Percentiles rank a stretch among this genome's conserved stretches.
Conservation (phyloP, 2,329 filamentous ascomycete species). For the Xylariales sp. region DNA sequence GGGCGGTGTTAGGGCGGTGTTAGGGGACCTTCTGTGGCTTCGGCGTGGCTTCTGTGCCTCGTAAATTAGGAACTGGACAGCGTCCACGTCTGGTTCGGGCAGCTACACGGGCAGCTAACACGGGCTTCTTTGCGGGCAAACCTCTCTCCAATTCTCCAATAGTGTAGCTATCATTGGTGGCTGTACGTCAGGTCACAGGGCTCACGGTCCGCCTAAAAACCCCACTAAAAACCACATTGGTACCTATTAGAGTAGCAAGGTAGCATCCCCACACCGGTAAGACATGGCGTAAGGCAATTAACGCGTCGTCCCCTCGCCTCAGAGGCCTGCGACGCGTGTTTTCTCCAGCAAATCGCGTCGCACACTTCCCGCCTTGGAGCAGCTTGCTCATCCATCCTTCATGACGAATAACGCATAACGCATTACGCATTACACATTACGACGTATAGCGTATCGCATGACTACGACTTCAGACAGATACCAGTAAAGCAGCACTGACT, state of each 20-base stretch:
- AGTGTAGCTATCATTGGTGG: conserved; percentile 18
- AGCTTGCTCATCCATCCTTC: background rate
- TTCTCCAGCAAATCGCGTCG: conserved; percentile 37
- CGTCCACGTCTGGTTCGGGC: background rate
- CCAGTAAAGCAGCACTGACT: background rate
- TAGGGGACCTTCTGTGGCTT: too few relatives aligned
- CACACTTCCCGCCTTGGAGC: background rate
- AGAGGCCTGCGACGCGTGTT: conserved; percentile 39
- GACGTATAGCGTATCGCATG: background rate
- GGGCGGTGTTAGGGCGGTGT: background rate
- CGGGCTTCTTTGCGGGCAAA: background rate
- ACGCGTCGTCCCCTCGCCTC: conserved; percentile 27
- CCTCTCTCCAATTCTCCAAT: background rate
- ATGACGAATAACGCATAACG: too few relatives aligned
- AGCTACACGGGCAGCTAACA: too few relatives aligned
- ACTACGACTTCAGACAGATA: background rate
- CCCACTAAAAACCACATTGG: background rate
- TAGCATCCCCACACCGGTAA: conserved; percentile 7
- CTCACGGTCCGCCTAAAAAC: too few relatives aligned
- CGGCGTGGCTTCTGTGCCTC: background rate
- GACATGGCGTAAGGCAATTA: conserved; percentile 34
- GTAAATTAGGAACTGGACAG: conserved; percentile 13
- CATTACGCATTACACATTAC: background rate
- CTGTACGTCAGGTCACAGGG: conserved; percentile 13
- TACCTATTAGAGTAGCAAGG: too few relatives aligned